A percentile compares a stretch with the other conserved stretches of the same genome.
Evolutionary conservation across 75 land plant genomes (phyloP).

Genomic region (Cryptomeria japonica): DNA sequence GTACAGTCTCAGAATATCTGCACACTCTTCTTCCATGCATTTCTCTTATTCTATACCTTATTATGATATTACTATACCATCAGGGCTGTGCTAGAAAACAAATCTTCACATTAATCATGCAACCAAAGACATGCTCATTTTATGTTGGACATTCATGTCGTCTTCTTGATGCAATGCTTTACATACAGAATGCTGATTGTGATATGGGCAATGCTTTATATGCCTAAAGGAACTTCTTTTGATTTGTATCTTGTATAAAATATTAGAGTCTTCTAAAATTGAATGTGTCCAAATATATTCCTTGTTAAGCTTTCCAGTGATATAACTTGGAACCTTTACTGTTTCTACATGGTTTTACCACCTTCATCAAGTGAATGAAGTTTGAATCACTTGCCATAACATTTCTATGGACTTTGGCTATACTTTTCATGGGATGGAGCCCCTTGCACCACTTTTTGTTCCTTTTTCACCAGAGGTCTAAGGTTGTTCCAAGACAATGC

Average conservation of each 20-base stretch:
- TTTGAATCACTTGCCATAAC: not conserved
- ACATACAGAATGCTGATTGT: not conserved
- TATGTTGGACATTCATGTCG: no score
- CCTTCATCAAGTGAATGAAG: not conserved
- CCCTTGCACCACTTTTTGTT: not conserved
- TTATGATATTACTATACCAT: not conserved
- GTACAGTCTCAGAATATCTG: not conserved
- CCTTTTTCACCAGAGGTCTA: not conserved
- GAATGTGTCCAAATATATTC: not conserved
- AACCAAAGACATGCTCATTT: not conserved
- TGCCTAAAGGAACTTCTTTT: not conserved
- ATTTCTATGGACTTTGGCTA: not conserved
- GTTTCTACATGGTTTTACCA: not conserved
- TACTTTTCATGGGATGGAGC: not conserved
- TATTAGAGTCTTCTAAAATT: no score
- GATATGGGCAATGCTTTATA: not conserved
- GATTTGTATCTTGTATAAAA: not conserved
- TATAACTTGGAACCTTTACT: not conserved
- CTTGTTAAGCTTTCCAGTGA: not conserved
- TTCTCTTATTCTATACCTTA: not conserved
- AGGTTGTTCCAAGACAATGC: not conserved
- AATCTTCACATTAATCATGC: not conserved
- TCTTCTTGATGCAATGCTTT: no score
- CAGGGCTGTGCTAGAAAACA: not conserved
- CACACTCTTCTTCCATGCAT: not conserved